Conservation (phyloP, 2,329 filamentous ascomycete species). For the Aspergillus ochraceoroseus region DNA sequence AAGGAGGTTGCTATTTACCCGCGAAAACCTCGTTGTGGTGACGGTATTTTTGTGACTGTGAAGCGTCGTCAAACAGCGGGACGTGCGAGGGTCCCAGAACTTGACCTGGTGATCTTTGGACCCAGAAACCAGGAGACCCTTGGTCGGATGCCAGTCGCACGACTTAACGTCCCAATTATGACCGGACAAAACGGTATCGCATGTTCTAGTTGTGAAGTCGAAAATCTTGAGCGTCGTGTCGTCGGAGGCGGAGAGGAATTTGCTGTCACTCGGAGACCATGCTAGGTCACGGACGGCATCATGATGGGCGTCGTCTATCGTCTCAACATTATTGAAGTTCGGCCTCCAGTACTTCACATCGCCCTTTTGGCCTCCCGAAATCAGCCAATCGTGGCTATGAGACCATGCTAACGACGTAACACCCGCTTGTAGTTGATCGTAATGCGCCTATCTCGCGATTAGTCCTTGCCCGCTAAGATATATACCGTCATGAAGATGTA, state of each 20-base stretch:
- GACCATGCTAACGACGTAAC: slow-evolving; percentile 61
- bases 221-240: slow-evolving; percentile 93
- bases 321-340: slow-evolving; percentile 98
- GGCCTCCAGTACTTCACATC: slow-evolving; percentile 98
- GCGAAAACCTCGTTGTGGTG: slow-evolving; percentile 86
- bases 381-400: slow-evolving; percentile 92
- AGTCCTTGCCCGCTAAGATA: slow-evolving; percentile 12
- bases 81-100: slow-evolving; percentile 93
- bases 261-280: slow-evolving; percentile 88
- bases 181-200: slow-evolving; percentile 80
- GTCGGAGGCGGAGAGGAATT: slow-evolving; percentile 94
- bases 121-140: slow-evolving; percentile 88
- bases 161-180: slow-evolving; percentile 97
- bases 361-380: slow-evolving; percentile 92
- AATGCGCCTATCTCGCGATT: slow-evolving; percentile 60
- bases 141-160: slow-evolving; percentile 95
- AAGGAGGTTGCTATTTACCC: slow-evolving; percentile 73
- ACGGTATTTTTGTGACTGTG: slow-evolving; percentile 98
- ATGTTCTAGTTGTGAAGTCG: slow-evolving; percentile 81
- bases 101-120: slow-evolving; percentile 98
- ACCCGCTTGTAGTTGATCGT: slow-evolving; percentile 49
- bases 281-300: slow-evolving; percentile 87
- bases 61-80: slow-evolving; percentile 83
- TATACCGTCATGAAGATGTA: slow-evolving; percentile 4
- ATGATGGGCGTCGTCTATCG: slow-evolving; percentile 75